Evolutionary conservation across 352 stramenopile species (phyloP), one percentile per base, ranked within the genome.

Genomic region (Pythium folliculosum): DNA sequence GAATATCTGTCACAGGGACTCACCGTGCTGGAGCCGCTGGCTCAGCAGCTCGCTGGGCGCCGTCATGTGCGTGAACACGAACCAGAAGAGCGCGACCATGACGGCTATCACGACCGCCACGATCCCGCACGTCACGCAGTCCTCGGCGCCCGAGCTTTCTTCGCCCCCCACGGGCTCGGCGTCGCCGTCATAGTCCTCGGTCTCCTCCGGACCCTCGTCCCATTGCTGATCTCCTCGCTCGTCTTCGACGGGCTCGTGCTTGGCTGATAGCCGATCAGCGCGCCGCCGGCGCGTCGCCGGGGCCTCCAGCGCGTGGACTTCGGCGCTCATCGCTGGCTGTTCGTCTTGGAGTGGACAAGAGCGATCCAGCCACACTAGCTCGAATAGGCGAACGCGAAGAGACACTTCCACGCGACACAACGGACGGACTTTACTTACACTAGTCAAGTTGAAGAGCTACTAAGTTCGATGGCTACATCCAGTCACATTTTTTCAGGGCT

Each of bases 401-500:
- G 63, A 63, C 53, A 32, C 63, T n/a, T 61, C 35, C 6, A 40
- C 35, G 12, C 35, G 6, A 8, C 14, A 16, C 17, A 47, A 47
- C 40, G 40, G 40, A 47, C 40, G 40, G 40, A 47, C 40, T 47
- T 47, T 19, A n/a, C 4, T 44, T 14, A 40, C 30, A 50, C 27
- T 5, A 32, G 27, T 32, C 27, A 32, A 32, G 27, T 5, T n/a
- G 27, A 43, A 21, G 21, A 12, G 5, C 9, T 9, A 60, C 63
- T 66, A 66, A 66, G 65, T 67, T 49, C 58, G 65, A 67, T 71
- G 58, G 57, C 17, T 71, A 63, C 65, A 71, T 38, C n/a, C n/a
- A n/a, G 6, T 40, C 13, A 47, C 32, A 40, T 40, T 12, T 7
- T 14, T 14, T 40, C 8, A 40, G 35, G 40, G 9, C 40, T 19